These are phyloP conservation scores for Venturia oleaginea DNA, from an alignment of 2,329 filamentous ascomycete species.

Conservation along the genomic window DNA sequence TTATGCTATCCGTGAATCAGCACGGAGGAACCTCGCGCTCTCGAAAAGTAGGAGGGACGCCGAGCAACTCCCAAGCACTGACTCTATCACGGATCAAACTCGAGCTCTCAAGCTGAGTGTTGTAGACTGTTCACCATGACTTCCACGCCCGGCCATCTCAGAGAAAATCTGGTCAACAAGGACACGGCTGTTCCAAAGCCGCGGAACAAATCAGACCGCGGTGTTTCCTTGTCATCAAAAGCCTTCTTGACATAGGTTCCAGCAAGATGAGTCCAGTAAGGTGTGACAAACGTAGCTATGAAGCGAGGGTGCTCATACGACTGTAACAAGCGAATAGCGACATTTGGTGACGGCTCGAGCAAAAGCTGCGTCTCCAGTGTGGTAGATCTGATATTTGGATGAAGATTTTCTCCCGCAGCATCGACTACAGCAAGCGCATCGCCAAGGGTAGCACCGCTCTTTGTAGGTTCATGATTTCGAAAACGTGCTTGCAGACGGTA, in stretches of 20 bases:
- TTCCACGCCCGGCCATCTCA: neutral
- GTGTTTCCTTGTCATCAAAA: neutral
- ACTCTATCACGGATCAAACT: neutral
- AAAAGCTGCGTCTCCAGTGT: neutral
- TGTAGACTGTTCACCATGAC: neutral
- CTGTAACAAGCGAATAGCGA: neutral
- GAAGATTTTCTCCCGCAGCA: neutral
- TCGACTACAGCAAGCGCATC: neutral
- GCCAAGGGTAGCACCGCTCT: neutral
- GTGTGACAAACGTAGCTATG: neutral
- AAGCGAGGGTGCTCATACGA: neutral
- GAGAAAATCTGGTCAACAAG: neutral
- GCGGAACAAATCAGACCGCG: neutral
- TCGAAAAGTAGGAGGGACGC: neutral
- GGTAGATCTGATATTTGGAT: neutral
- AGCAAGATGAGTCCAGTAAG: neutral
- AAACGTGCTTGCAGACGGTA: conserved; percentile 28
- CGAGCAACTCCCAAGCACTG: neutral
- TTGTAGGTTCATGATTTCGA: conserved; percentile 19
- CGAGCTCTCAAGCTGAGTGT: neutral
- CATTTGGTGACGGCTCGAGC: neutral
- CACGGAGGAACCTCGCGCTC: neutral
- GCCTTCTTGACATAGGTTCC: neutral
- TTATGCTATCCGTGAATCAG: too few relatives aligned
- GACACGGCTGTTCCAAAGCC: neutral